Base-by-base conservation (phyloP, 805 yeast species). In the Myxozyma kluyveri region DNA sequence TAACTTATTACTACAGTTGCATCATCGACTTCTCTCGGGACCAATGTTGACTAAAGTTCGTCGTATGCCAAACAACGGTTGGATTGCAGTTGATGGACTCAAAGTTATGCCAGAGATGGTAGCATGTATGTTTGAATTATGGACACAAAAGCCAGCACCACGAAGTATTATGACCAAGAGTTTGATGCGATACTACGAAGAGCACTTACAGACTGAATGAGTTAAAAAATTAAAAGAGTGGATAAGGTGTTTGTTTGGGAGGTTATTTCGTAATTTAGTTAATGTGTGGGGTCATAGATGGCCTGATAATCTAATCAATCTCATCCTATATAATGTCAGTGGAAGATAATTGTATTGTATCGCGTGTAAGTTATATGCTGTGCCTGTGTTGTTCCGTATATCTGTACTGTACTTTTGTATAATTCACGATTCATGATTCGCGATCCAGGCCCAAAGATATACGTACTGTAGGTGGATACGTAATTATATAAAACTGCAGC, bases 81-180 rank as follows among this genome's bases (percentile, higher is more conserved):
- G 55, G 55, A 45, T 50, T 9, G 44, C 42, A 12, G 37, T 45
- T 5, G 42, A 45, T 24, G 54, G 54, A 1, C 17, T 50, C 18
- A 50, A 41, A n/a, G 44, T 45, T 10, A 43, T 50, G 26, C 50
- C 55, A 2, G 55, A 44, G 18, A 42, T 45, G 50, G 47, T 50
- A 9, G 22, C 47, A n/a, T 29, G 47, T 22, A 50, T 45, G 31
- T 42, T 46, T 17, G 55, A 50, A 21, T 37, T 50, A 7, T 50
- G 55, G 55, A 33, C 47, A 2, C 21, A 37, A 31, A 50, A 46
- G 21, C 50, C 50, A 10, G 55, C 54, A 3, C 54, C 54, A 17
- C 14, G 50, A 23, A 40, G 23, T 24, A 31, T 42, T 12, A 49
- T 49, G 52, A 33, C 26, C 39, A 31, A 35, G 33, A 42, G 47